These are phyloP conservation scores for Xylaria sp. DNA, from an alignment of 2,329 filamentous ascomycete genomes.

Conservation along the genomic window DNA sequence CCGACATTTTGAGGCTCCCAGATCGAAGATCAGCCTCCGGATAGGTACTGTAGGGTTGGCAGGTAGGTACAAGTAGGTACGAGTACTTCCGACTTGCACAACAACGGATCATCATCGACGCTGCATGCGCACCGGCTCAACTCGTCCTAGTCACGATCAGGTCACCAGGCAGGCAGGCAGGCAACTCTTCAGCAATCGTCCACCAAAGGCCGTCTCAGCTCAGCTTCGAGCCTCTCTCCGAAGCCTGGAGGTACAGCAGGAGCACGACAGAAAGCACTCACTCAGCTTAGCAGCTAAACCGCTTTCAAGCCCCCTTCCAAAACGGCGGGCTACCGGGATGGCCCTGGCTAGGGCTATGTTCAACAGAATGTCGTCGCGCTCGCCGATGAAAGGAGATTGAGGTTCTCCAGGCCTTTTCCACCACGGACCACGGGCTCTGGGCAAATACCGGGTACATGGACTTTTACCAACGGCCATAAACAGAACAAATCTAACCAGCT, in stretches of 20 bases:
- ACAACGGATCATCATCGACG: not conserved
- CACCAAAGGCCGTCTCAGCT: conserved; percentile 4
- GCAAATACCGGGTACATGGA: not conserved
- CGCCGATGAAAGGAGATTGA: conserved; percentile 9
- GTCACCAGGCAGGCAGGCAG: too few relatives aligned
- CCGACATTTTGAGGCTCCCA: conserved; percentile 3
- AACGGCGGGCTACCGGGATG: conserved; percentile 12
- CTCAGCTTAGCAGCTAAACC: conserved; percentile 7
- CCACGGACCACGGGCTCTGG: not conserved
- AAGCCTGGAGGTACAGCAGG: not conserved
- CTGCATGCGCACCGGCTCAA: not conserved
- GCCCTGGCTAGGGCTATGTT: conserved; percentile 2
- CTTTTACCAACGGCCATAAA: not conserved
- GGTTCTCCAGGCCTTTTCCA: not conserved
- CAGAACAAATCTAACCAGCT: too few relatives aligned
- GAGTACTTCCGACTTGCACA: too few relatives aligned
- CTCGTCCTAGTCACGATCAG: not conserved
- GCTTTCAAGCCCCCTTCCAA: conserved; percentile 1
- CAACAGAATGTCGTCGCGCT: conserved; percentile 8
- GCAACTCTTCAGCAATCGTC: not conserved
- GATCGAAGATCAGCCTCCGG: too few relatives aligned
- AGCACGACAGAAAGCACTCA: not conserved
- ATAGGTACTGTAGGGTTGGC: too few relatives aligned
- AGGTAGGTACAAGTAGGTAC: too few relatives aligned
- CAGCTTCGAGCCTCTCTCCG: not conserved